Percentiles rank a stretch among this genome's conserved stretches.
These are phyloP conservation scores for Apiospora rasikravindrae DNA, from an alignment of 2,329 filamentous ascomycete genomes.

Conservation along the genomic window DNA sequence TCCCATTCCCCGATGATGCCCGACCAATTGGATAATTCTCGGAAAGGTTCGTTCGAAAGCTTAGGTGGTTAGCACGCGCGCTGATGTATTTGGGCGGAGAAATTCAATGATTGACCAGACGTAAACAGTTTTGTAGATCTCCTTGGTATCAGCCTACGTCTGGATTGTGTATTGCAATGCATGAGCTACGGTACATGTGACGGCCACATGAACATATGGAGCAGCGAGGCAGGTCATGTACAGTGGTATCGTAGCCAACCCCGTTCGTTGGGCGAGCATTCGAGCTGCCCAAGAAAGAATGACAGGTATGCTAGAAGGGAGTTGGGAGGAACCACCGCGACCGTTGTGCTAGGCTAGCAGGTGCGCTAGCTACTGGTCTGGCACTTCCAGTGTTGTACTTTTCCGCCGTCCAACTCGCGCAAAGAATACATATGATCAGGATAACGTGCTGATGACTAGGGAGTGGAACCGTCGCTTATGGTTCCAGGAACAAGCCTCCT, in stretches of 20 bases:
- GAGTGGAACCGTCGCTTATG: neutral
- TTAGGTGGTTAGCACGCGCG: neutral
- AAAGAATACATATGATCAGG: neutral
- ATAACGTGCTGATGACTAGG: conserved; percentile 4
- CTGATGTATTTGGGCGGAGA: neutral
- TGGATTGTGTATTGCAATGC: neutral
- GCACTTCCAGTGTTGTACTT: neutral
- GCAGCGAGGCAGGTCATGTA: neutral
- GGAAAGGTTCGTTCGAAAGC: conserved; percentile 10
- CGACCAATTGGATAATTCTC: conserved; percentile 5
- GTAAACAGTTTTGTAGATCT: conserved; percentile 7
- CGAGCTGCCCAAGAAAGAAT: neutral
- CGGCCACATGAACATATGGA: neutral
- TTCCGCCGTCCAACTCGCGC: neutral
- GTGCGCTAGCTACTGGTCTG: neutral
- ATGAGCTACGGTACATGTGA: neutral
- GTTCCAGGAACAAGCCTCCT: conserved; percentile 7
- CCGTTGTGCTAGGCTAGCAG: conserved; percentile 12
- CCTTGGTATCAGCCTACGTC: neutral
- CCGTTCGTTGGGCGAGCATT: neutral
- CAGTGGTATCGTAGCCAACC: neutral
- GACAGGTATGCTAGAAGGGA: conserved; percentile 15
- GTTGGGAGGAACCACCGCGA: conserved; percentile 15
- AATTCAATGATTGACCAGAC: neutral
- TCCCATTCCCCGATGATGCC: conserved; percentile 1